Conservation (phyloP, 352 stramenopile genomes). For the Globisporangium emineosum region DNA sequence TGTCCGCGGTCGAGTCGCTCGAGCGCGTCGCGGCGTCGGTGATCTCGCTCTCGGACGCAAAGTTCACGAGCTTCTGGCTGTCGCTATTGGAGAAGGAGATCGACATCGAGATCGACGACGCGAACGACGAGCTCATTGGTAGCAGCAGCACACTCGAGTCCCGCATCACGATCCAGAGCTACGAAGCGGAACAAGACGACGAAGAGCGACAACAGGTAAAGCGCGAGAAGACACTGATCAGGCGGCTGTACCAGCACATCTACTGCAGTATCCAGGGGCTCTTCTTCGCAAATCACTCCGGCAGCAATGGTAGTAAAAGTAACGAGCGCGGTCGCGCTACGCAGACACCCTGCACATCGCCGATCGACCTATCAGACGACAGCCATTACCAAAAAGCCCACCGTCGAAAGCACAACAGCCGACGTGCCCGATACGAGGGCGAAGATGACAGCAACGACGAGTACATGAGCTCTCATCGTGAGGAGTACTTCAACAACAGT, state of each 20-base stretch:
- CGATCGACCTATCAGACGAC: constrained; percentile 33
- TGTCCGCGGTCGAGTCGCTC: constrained; percentile 45
- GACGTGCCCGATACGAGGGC: constrained; percentile 4
- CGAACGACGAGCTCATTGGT: constrained; percentile 10
- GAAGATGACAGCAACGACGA: constrained; percentile 2
- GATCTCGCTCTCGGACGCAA: constrained; percentile 54
- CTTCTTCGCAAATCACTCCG: constrained; percentile 24
- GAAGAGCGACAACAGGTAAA: constrained; percentile 16
- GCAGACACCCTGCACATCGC: constrained; percentile 73
- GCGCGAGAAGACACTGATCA: constrained; percentile 33
- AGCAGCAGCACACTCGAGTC: constrained; percentile 3
- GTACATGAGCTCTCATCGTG: background rate
- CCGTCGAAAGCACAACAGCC: constrained; percentile 8
- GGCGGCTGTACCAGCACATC: constrained; percentile 50
- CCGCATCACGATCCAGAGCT: constrained; percentile 12
- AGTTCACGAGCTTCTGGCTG: constrained; percentile 67
- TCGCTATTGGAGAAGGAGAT: constrained; percentile 55
- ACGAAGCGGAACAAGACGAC: background rate
- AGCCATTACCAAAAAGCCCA: constrained; percentile 19
- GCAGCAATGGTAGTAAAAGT: background rate
- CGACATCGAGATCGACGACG: constrained; percentile 17
- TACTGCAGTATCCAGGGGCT: constrained; percentile 45
- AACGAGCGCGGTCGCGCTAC: constrained; percentile 25
- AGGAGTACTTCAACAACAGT: background rate
- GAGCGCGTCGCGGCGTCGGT: constrained; percentile 52